These are phyloP conservation scores for Tilletia setariae DNA, from an alignment of 1,284 basidiomycete genomes.

Conservation along the genomic window DNA sequence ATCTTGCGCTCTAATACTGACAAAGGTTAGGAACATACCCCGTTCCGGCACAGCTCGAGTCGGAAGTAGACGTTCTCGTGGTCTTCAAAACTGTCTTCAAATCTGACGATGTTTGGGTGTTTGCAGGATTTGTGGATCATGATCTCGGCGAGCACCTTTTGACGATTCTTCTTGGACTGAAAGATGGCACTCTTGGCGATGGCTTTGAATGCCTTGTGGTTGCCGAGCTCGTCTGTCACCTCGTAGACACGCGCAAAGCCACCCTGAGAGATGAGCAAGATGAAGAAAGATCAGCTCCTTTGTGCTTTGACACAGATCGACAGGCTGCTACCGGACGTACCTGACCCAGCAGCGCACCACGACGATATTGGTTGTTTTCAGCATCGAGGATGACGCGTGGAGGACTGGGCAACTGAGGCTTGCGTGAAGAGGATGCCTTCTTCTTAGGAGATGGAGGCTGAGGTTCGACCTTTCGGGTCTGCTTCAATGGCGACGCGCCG, in stretches of 20 bases:
- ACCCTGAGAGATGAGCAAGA: conserved; percentile 52
- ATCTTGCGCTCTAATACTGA: background rate
- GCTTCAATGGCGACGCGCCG: conserved; percentile 13
- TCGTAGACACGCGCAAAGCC: conserved; percentile 54
- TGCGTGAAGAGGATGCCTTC: conserved; percentile 19
- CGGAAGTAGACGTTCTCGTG: conserved; percentile 94
- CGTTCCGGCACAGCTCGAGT: conserved; percentile 84
- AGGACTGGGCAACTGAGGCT: conserved; percentile 44
- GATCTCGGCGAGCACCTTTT: conserved; percentile 86
- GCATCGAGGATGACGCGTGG: conserved; percentile 47
- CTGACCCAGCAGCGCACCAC: conserved; percentile 44
- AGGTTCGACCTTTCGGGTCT: conserved; percentile 10
- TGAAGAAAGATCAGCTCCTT: background rate
- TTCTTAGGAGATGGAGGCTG: conserved; percentile 15
- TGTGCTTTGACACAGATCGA: background rate
- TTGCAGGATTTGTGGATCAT: conserved; percentile 89
- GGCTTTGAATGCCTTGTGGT: conserved; percentile 56
- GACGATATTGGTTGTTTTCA: conserved; percentile 34
- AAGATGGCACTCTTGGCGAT: conserved; percentile 55
- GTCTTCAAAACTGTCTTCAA: conserved; percentile 94
- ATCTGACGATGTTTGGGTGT: conserved; percentile 88
- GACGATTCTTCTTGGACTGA: conserved; percentile 56
- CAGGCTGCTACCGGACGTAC: conserved; percentile 20
- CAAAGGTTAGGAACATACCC: conserved; percentile 57
- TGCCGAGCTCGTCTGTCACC: conserved; percentile 45